A percentile compares a stretch with the other conserved stretches of the same genome.
These are phyloP conservation scores for Cyberlindnera sargentensis DNA, from an alignment of 805 yeast genomes.

Conservation along the genomic window DNA sequence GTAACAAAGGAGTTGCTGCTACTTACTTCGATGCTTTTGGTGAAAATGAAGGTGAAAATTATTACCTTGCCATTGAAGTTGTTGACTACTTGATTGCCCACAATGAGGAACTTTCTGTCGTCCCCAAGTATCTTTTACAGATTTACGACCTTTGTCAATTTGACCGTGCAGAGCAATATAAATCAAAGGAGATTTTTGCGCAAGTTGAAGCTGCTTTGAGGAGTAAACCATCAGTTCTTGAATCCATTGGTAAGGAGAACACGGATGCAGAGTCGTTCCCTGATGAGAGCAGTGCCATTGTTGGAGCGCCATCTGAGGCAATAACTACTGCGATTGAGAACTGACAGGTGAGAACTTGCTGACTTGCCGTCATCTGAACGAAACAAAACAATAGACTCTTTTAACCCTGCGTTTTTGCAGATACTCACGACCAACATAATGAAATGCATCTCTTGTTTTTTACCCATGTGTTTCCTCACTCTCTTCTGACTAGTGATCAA, in stretches of 20 bases:
- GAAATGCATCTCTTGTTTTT: neutral
- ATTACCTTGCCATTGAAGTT: conserved; percentile 87
- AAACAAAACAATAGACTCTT: too few relatives aligned
- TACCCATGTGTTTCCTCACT: too few relatives aligned
- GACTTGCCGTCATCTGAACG: neutral
- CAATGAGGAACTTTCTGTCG: conserved; percentile 69
- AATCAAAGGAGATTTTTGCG: conserved; percentile 34
- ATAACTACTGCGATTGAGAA: conserved; percentile 8
- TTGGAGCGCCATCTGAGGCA: conserved; percentile 8
- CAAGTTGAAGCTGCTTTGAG: conserved; percentile 26
- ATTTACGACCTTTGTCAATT: conserved; percentile 17
- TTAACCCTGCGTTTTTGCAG: neutral
- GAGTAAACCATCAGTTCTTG: conserved; percentile 19
- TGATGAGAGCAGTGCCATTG: conserved; percentile 7
- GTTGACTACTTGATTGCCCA: conserved; percentile 75
- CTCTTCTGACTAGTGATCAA: too few relatives aligned
- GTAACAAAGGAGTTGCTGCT: conserved; percentile 20
- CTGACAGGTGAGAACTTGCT: neutral
- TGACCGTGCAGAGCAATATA: conserved; percentile 15
- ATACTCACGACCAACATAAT: neutral
- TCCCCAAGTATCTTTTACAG: conserved; percentile 52
- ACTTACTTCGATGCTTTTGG: conserved; percentile 33
- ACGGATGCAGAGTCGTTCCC: conserved; percentile 5
- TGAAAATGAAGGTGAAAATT: conserved; percentile 53
- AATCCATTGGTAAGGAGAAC: conserved; percentile 10